Conservation (phyloP, 2,329 filamentous ascomycete genomes). For the Clarireedia monteithiana region DNA sequence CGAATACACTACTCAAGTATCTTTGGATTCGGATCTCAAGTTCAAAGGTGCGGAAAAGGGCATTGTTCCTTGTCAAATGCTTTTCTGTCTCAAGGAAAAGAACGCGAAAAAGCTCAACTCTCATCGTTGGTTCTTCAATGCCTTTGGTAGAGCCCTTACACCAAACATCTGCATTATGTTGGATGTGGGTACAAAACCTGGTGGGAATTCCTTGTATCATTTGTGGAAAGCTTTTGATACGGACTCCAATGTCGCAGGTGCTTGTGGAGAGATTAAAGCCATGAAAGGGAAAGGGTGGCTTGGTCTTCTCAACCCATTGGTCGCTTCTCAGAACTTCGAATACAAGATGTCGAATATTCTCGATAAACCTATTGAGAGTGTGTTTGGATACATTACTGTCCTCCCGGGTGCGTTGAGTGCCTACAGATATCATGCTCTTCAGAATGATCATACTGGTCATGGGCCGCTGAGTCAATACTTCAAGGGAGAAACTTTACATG, state of each 20-base stretch:
- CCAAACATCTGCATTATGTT: constrained; percentile 96
- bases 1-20: constrained; percentile 98
- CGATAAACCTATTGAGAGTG: constrained; percentile 92
- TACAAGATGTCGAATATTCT: constrained; percentile 99
- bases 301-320: constrained; percentile 84
- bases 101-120: constrained; percentile 98
- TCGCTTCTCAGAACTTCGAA: constrained; percentile 97
- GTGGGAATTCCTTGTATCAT: constrained; percentile 86
- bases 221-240: constrained; percentile 98
- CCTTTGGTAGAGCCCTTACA: constrained; percentile 84
- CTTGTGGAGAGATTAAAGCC: constrained; percentile 95
- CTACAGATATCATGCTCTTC: constrained; percentile 90
- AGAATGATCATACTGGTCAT: constrained; percentile 93
- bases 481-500: constrained; percentile 95
- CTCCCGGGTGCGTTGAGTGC: constrained; percentile 90
- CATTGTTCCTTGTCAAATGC: constrained; percentile 95
- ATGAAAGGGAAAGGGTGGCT: constrained; percentile 82
- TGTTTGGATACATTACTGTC: constrained; percentile 97
- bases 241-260: constrained; percentile 93
- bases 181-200: constrained; percentile 91
- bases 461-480: constrained; percentile 97
- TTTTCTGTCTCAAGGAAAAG: constrained; percentile 97
- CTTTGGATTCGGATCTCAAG: constrained; percentile 87
- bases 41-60: constrained; percentile 99
- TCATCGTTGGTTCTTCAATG: constrained; percentile 99